Evolutionary conservation across 768 basidiomycete genomes (phyloP).

Genomic region (Lactarius evosmus): DNA sequence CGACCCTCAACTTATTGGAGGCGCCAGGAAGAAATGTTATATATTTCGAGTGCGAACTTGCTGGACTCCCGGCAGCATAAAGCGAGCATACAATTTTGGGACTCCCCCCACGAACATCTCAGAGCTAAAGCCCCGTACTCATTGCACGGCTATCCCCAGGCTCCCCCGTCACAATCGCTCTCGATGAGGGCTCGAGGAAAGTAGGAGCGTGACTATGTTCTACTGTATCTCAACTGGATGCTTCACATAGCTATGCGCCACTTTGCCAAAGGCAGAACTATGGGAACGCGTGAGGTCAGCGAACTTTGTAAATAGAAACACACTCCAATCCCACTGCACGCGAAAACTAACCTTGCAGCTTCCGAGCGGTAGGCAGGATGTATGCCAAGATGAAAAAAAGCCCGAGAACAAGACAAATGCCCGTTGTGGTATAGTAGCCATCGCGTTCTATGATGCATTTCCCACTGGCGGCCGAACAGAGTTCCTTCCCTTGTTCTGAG

Average conservation of each 20-base stretch:
- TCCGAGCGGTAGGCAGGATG: slow-evolving; percentile 80
- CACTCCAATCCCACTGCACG: not conserved
- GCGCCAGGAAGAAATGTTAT: not conserved
- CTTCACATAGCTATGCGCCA: slow-evolving; percentile 61
- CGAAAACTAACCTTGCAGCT: slow-evolving; percentile 70
- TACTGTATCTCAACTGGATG: not conserved
- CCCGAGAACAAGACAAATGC: slow-evolving; percentile 75
- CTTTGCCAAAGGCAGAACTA: slow-evolving; percentile 64
- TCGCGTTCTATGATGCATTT: slow-evolving; percentile 80
- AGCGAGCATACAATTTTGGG: not conserved
- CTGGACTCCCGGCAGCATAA: not conserved
- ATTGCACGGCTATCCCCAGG: not conserved
- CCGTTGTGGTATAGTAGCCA: slow-evolving; percentile 87
- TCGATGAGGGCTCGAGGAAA: not conserved
- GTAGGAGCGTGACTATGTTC: not conserved
- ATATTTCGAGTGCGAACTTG: not conserved
- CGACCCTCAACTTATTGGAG: not conserved
- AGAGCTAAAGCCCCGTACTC: not conserved
- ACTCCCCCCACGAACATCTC: not conserved
- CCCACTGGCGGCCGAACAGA: slow-evolving; percentile 72
- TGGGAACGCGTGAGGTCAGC: not conserved
- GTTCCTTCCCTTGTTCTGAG: slow-evolving; percentile 82
- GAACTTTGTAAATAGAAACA: not conserved
- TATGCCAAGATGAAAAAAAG: slow-evolving; percentile 67
- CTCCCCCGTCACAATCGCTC: not conserved